Evolutionary conservation across 2,329 filamentous ascomycete genomes (phyloP).

Genomic region (Fusarium pseudoanthophilum): DNA sequence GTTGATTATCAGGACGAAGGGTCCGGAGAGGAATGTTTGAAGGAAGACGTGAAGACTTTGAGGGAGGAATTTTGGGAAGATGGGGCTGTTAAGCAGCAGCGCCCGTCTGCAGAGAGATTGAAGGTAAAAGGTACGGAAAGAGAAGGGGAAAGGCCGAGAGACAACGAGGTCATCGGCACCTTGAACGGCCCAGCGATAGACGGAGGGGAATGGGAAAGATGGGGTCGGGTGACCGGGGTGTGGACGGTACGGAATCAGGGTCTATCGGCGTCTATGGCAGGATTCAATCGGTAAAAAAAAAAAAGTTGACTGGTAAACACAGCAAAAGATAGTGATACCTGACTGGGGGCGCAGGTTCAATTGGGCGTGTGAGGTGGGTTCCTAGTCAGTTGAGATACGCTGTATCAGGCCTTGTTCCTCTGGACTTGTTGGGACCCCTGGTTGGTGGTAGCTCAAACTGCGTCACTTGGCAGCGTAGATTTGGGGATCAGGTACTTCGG

Average conservation of each 20-base stretch:
- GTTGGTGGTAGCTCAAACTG: conserved; percentile 35
- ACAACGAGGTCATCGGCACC: conserved; percentile 46
- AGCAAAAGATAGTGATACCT: conserved; percentile 29
- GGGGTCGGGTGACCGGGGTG: conserved; percentile 47
- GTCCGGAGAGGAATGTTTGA: conserved; percentile 90
- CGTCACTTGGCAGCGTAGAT: conserved; percentile 33
- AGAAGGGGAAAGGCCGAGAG: conserved; percentile 38
- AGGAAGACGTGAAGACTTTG: conserved; percentile 73
- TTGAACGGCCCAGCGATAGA: conserved; percentile 43
- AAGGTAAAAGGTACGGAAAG: conserved; percentile 49
- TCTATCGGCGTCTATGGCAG: conserved; percentile 24
- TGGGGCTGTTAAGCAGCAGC: conserved; percentile 82
- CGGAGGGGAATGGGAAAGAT: conserved; percentile 40
- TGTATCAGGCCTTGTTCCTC: background rate
- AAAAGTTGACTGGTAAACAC: conserved; percentile 12
- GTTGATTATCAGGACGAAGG: conserved; percentile 57
- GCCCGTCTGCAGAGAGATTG: conserved; percentile 64
- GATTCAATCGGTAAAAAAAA: conserved; percentile 19
- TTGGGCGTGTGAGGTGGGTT: conserved; percentile 29
- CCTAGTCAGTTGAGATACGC: conserved; percentile 32
- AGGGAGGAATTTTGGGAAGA: conserved; percentile 85
- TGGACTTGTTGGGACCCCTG: conserved; percentile 37
- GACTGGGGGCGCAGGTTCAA: conserved; percentile 20
- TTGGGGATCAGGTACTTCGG: conserved; percentile 41
- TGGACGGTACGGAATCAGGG: conserved; percentile 38